Evolutionary conservation across 768 basidiomycete species (phyloP), one percentile per base, ranked within the genome.

Genomic region (Suillus brevipes): DNA sequence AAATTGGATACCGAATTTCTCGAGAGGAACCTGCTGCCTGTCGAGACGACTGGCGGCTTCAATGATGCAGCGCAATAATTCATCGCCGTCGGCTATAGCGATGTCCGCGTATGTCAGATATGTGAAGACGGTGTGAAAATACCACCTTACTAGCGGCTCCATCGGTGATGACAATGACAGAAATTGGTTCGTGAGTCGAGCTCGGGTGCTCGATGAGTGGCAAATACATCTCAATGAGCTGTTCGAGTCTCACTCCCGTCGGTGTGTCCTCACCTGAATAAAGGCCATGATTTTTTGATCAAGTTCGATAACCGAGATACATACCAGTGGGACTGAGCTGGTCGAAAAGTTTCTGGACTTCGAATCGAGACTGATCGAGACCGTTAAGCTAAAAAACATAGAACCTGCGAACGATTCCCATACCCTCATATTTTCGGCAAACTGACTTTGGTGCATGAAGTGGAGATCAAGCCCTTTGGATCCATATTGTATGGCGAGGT

Each of bases 1-100:
- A 45, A 85, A 81, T 49, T 82, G 80, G 36, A 84, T 74, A 12
- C 83, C 80, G 6, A 84, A 74, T 72, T 80, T 79, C n/a, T 76
- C 72, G 2, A 75, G 69, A 31, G 72, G 79, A 60, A 75, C 73
- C 4, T 69, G 69, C 1, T 71, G 74, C 43, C 71, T 71, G 58
- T 83, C 82, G 23, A 83, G 77, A 36, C 80, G 72, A 36, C 75
- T 75, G 3, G 82, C 82, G 20, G 75, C 71, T 6, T 74, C 71
- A 18, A 82, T 75, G 12, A 82, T 74, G 2, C 75, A 74, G 8
- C 64, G 66, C 57, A 72, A 69, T 9, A 76, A 68, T 0, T 73
- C 70, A 10, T 52, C 63, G 28, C 70, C 73, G 68, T 74, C 78
- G 63, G 66, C 79, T 59, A 57, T 7, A 57, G n/a, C 13, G 55